Base-by-base conservation (phyloP, 192 early-diverging fungal species). In the Coemansia sp. region DNA sequence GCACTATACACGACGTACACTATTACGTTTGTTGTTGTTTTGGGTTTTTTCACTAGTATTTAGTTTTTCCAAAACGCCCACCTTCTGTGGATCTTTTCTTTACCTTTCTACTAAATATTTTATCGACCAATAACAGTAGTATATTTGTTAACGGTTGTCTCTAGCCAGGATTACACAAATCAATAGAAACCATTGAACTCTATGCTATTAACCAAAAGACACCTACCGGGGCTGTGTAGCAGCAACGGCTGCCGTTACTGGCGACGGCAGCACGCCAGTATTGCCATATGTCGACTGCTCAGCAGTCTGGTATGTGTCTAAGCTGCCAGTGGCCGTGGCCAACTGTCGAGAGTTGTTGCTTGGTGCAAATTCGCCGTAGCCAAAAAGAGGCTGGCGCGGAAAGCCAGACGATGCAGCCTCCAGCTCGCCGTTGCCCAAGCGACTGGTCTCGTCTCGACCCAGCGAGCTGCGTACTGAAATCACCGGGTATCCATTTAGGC, bases 281-380 rank as follows among this genome's bases (percentile, higher is more conserved):
- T 34, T 41, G 33, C 48, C 43, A 22, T 38, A 47, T 4, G 37
- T 61, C 6, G 61, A 68, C 47, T 68, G 71, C 30, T 68, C 61
- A 4, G 71, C 71, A 0, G 71, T 75, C 32, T 59, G 60, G 53
- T 68, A 75, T 19, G 71, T 75, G 11, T 75, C 71, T 13, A 56
- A 32, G 56, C 71, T 75, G 36, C 26, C 35, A 33, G 63, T 68
- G 1, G 60, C 65, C 8, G 43, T 52, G 9, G 53, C 42, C 15
- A 33, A 25, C 31, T 61, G 64, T 25, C 45, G 26, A 14, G 59
- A 56, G 39, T 15, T 49, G 23, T 22, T 56, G 38, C 53, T 38
- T 2, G 63, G 64, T 3, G 55, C 63, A 58, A 73, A 73, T 23
- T 73, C 70, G 42, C 70, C 70, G 15, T 66, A 73, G 55, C 70